A percentile compares a stretch with the other conserved stretches of the same genome.
phyloP scores from a whole-genome alignment of 306 rosid genomes.

The Begonia masoniana region DNA sequence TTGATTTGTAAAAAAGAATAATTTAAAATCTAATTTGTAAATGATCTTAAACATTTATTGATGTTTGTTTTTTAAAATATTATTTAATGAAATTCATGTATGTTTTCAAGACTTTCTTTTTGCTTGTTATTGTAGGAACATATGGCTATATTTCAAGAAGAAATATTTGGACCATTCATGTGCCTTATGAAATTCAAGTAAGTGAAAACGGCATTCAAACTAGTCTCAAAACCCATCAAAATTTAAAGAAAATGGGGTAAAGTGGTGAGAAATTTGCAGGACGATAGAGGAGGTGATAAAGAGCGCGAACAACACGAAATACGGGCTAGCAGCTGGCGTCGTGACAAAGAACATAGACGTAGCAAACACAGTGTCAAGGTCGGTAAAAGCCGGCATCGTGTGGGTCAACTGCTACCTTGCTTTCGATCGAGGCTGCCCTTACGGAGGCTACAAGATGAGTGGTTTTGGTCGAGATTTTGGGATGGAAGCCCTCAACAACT shows the following conservation, averaged over 20 bases:
- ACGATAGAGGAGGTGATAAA: constrained; percentile 58
- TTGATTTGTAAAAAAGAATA: too few species aligned
- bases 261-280: constrained; percentile 13
- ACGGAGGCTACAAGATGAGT: constrained; percentile 65
- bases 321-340: constrained; percentile 71
- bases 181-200: constrained; percentile 59
- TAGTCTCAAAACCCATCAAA: too few species aligned
- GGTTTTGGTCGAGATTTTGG: constrained; percentile 79
- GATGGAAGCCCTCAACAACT: constrained; percentile 36
- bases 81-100: background rate
- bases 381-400: constrained; percentile 49
- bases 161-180: constrained; percentile 81
- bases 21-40: too few species aligned
- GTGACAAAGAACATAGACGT: constrained; percentile 45
- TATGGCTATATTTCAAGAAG: constrained; percentile 49
- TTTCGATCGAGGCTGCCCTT: constrained; percentile 43
- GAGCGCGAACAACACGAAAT: constrained; percentile 50
- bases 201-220: constrained; percentile 6
- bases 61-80: background rate
- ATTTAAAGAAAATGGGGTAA: background rate
- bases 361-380: constrained; percentile 68
- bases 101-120: background rate
- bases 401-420: constrained; percentile 71
- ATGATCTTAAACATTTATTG: too few species aligned
- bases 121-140: constrained; percentile 33